These are phyloP conservation scores for Pichia deserticola DNA, from an alignment of 805 yeast species.

Conservation along the genomic window DNA sequence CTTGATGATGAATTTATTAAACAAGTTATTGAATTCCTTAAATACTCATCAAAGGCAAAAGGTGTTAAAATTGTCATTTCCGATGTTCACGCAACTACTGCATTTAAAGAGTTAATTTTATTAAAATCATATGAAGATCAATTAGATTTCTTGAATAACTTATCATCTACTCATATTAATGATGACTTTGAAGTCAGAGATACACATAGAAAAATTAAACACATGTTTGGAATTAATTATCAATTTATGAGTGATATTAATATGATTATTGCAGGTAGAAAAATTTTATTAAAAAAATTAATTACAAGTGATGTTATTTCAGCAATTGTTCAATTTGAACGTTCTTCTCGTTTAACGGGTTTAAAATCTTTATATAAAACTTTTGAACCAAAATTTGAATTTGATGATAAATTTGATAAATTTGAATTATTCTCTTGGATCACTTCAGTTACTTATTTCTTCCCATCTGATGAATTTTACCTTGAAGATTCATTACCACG, in stretches of 20 bases:
- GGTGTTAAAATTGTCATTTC: conserved; percentile 17
- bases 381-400: neutral
- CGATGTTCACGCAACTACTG: conserved; percentile 8
- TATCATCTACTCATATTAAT: neutral
- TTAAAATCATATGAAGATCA: conserved; percentile 4
- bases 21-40: conserved; percentile 37
- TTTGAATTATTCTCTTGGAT: conserved; percentile 21
- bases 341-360: conserved; percentile 3
- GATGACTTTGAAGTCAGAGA: conserved; percentile 2
- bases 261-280: conserved; percentile 43
- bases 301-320: conserved; percentile 1
- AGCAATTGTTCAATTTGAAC: conserved; percentile 10
- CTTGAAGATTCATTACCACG: conserved; percentile 17
- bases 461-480: conserved; percentile 25
- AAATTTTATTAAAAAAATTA: conserved; percentile 21
- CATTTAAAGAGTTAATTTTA: conserved; percentile 3
- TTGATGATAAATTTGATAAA: conserved; percentile 4
- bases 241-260: neutral
- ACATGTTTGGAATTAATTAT: conserved; percentile 1
- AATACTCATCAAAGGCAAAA: conserved; percentile 7
- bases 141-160: neutral
- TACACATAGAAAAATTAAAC: neutral
- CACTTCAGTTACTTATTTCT: conserved; percentile 18
- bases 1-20: conserved; percentile 28
- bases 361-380: neutral